Conservation (phyloP, 306 rosid species). For the Gastrolobium villosum region DNA sequence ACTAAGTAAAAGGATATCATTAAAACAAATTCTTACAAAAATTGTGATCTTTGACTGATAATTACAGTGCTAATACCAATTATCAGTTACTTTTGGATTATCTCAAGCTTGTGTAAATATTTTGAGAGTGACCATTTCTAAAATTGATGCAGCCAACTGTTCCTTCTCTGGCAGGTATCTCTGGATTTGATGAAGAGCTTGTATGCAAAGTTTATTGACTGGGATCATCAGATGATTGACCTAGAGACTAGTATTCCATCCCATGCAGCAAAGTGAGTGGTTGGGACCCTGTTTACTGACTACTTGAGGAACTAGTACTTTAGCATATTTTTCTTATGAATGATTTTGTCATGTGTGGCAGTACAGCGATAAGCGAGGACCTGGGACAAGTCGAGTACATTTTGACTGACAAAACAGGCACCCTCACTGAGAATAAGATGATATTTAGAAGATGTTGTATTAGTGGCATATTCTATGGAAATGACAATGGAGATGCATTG, state of each 20-base stretch:
- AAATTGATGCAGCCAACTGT: slow-evolving; percentile 43
- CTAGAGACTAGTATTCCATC: slow-evolving; percentile 84
- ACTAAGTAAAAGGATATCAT: slow-evolving; percentile 44
- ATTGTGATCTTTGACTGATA: slow-evolving; percentile 7
- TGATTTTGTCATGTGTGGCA: slow-evolving; percentile 79
- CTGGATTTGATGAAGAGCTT: slow-evolving; percentile 96
- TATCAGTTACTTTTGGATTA: slow-evolving; percentile 39
- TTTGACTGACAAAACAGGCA: slow-evolving; percentile 98
- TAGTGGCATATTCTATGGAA: slow-evolving; percentile 84
- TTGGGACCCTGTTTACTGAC: slow-evolving; percentile 38
- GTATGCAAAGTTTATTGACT: slow-evolving; percentile 97
- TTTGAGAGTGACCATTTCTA: slow-evolving; percentile 28
- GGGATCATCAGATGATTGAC: slow-evolving; percentile 94
- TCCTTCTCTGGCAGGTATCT: slow-evolving; percentile 79
- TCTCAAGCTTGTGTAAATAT: slow-evolving; percentile 35
- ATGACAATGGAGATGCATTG: slow-evolving; percentile 91
- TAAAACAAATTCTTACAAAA: slow-evolving; percentile 16
- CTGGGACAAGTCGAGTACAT: slow-evolving; percentile 99
- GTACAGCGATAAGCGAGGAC: slow-evolving; percentile 99
- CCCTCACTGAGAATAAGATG: slow-evolving; percentile 96
- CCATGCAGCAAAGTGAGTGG: slow-evolving; percentile 95
- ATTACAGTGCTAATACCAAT: slow-evolving; percentile 15
- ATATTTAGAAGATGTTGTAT: slow-evolving; percentile 97
- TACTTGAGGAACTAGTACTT: slow-evolving; percentile 36
- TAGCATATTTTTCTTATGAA: slow-evolving; percentile 48